Evolutionary conservation across 352 stramenopile genomes (phyloP).

Genomic region (Phytophthora tubulina): DNA sequence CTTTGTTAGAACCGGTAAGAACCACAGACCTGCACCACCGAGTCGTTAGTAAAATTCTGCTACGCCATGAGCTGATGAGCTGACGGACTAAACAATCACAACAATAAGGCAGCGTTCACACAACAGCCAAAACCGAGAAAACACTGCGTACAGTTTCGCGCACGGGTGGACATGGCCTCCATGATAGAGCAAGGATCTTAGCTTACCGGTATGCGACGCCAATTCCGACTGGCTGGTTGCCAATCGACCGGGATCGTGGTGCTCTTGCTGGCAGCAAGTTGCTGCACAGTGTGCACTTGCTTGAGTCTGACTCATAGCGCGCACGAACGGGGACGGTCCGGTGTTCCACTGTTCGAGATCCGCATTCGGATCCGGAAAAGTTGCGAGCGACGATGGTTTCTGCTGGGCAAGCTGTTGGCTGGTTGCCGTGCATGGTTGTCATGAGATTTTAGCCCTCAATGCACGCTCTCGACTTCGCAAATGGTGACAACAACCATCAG

Average conservation of each 20-base stretch:
- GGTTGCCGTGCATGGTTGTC: conserved; percentile 9
- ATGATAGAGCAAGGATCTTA: neutral
- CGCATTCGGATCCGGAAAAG: conserved; percentile 11
- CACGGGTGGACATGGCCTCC: neutral
- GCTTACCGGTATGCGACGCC: neutral
- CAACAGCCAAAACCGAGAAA: neutral
- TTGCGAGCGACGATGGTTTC: conserved; percentile 32
- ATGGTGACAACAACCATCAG: neutral
- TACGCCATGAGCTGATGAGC: conserved; percentile 3
- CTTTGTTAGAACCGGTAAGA: conserved; percentile 17
- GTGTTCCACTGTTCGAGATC: conserved; percentile 32
- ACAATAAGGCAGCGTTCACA: neutral
- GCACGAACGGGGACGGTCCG: conserved; percentile 11
- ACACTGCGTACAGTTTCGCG: neutral
- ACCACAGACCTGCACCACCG: conserved; percentile 3
- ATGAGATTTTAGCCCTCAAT: conserved; percentile 6
- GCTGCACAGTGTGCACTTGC: conserved; percentile 12
- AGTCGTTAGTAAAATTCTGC: conserved; percentile 21
- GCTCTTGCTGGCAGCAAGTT: too few species aligned
- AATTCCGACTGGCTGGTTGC: neutral
- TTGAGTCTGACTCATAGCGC: conserved; percentile 25
- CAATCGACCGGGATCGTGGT: conserved; percentile 8
- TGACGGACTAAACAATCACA: neutral
- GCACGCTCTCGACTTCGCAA: neutral
- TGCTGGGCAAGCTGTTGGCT: conserved; percentile 24